These are phyloP conservation scores for Leptographium galeiforme DNA, from an alignment of 2,329 filamentous ascomycete genomes.

Conservation along the genomic window DNA sequence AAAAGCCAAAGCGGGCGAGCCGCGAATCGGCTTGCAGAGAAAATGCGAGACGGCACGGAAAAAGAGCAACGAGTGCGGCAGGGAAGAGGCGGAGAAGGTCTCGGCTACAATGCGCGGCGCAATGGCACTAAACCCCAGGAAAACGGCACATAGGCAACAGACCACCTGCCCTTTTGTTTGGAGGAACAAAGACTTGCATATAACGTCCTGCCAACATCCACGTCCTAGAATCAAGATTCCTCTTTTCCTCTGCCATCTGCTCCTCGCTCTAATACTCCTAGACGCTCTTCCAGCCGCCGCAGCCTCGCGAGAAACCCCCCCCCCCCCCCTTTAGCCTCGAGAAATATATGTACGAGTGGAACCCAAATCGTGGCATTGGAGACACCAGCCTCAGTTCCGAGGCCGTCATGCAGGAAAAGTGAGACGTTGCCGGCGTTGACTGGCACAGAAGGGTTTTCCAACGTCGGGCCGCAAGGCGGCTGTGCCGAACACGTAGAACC, in stretches of 20 bases:
- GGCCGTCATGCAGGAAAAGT: no score
- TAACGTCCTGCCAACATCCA: background rate
- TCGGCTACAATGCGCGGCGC: background rate
- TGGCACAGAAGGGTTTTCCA: background rate
- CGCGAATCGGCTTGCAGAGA: background rate
- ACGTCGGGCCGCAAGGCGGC: background rate
- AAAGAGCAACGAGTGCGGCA: background rate
- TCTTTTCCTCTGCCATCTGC: background rate
- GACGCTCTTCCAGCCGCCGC: no score
- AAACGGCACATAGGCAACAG: background rate
- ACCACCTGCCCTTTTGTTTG: background rate
- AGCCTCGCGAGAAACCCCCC: background rate
- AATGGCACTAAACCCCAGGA: background rate
- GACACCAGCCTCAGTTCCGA: no score
- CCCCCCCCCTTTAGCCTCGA: no score
- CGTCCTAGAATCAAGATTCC: background rate
- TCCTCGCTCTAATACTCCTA: background rate
- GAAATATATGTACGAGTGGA: no score
- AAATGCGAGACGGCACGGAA: background rate
- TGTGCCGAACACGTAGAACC: background rate
- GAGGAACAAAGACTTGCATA: background rate
- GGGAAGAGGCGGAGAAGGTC: background rate
- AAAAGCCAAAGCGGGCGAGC: background rate
- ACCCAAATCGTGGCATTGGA: no score
- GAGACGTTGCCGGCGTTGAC: no score